Base-by-base conservation (phyloP, 2,329 filamentous ascomycete species). In the Fusarium chaquense region DNA sequence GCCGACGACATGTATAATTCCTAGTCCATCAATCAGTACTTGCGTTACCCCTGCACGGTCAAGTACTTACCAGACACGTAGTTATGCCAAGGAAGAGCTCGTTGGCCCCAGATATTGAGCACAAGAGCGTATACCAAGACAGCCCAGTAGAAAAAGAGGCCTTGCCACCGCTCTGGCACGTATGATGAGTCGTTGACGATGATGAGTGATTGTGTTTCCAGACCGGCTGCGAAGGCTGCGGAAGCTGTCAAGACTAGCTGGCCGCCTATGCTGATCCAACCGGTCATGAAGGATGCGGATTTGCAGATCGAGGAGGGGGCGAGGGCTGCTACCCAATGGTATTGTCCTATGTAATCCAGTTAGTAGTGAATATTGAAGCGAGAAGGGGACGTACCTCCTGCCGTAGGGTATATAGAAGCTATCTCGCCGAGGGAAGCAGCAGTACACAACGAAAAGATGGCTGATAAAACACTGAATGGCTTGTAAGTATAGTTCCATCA, bases 61-160 rank as follows among this genome's bases (percentile, higher is more conserved):
- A 8, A 30, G 13, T 6, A 58, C 51, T 44, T 1, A 76, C 56
- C 65, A 0, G 70, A 75, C 6, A 72, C 22, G 1, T 74, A 40
- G 33, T 83, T 83, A 2, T 77, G 74, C 1, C 77, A 75, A 1
- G 82, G 81, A 4, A 83, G 69, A 1, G 79, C 52, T 26, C 67
- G 78, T 0, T 76, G 75, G 0, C 81, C 82, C 76, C 77, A 84
- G 9, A 84, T 80, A 24, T 85, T 85, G 32, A 83, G 58, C 0
- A 69, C 67, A 7, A 78, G 66, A 0, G 77, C 76, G 47, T 82
- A 84, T 0, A 76, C 30, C 8, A 84, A 62, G 0, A 84, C 67
- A 2, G 80, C 76, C 82, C 83, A 84, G 67, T 84, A 84, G 44
- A 85, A 80, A 0, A 85, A 65, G 77, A 84, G 81, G 0, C 82